These are phyloP conservation scores for Cladosporium sp. DNA, from an alignment of 2,329 filamentous ascomycete species.

Conservation along the genomic window DNA sequence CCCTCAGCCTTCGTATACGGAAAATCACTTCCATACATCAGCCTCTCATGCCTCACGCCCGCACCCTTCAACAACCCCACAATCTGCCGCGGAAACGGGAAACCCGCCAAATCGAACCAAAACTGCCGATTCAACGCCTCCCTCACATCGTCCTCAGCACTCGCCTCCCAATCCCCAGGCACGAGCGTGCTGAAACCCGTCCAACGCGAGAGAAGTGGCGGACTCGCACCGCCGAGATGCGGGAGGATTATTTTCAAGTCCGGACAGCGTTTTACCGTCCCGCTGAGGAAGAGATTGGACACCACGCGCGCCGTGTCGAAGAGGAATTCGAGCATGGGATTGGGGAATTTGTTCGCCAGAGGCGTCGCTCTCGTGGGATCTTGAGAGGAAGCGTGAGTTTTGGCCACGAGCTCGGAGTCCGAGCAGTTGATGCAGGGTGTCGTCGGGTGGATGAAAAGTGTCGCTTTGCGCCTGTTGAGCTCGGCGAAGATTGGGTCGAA, in stretches of 20 bases:
- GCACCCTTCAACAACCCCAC: slow-evolving; percentile 41
- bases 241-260: slow-evolving; percentile 46
- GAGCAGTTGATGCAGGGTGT: slow-evolving; percentile 39
- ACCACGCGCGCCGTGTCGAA: slow-evolving; percentile 50
- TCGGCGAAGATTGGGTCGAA: slow-evolving; percentile 46
- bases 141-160: slow-evolving; percentile 26
- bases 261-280: slow-evolving; percentile 43
- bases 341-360: slow-evolving; percentile 35
- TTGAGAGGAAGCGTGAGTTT: slow-evolving; percentile 18
- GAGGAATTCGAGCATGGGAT: slow-evolving; percentile 48
- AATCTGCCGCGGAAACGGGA: slow-evolving; percentile 47
- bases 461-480: slow-evolving; percentile 43
- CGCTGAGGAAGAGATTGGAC: slow-evolving; percentile 45
- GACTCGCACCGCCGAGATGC: slow-evolving; percentile 44
- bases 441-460: slow-evolving; percentile 53
- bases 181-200: slow-evolving; percentile 37
- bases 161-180: slow-evolving; percentile 29
- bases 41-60: slow-evolving; percentile 36
- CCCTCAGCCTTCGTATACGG: slow-evolving; percentile 43
- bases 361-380: slow-evolving; percentile 32
- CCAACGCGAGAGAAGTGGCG: slow-evolving; percentile 43
- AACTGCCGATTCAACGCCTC: slow-evolving; percentile 38
- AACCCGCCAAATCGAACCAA: slow-evolving; percentile 51
- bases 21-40: slow-evolving; percentile 52
- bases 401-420: slow-evolving; percentile 14